Evolutionary conservation across 2,329 filamentous ascomycete species (phyloP).

Genomic region (Pseudogymnoascus sp.): DNA sequence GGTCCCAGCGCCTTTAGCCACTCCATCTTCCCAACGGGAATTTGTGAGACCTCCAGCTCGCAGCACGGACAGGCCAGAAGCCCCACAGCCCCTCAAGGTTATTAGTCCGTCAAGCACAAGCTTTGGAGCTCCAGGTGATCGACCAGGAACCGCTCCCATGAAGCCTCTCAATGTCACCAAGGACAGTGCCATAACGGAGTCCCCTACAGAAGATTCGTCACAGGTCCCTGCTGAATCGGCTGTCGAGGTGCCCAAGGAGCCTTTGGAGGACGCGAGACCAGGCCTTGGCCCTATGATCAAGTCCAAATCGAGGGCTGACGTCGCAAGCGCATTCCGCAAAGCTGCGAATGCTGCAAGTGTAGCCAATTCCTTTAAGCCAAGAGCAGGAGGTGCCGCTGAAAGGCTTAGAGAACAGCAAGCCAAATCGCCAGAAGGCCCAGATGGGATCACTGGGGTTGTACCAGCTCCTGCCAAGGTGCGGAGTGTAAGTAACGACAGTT

Average conservation of each 20-base stretch:
- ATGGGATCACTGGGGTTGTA: conserved; percentile 84
- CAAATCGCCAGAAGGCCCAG: conserved; percentile 58
- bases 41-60: conserved; percentile 27
- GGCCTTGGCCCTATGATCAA: conserved; percentile 73
- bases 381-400: conserved; percentile 78
- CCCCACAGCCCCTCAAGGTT: not conserved
- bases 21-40: conserved; percentile 28
- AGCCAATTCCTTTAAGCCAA: conserved; percentile 65
- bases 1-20: conserved; percentile 29
- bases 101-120: conserved; percentile 2
- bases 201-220: not conserved
- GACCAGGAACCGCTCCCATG: not conserved
- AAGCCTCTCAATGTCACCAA: conserved; percentile 5
- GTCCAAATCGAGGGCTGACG: conserved; percentile 59
- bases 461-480: conserved; percentile 57
- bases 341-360: conserved; percentile 62
- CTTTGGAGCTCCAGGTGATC: not conserved
- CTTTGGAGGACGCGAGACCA: not conserved
- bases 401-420: conserved; percentile 51
- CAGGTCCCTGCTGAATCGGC: not conserved
- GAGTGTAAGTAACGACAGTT: conserved; percentile 32
- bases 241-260: not conserved
- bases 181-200: not conserved
- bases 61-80: conserved; percentile 23
- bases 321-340: conserved; percentile 71